Evolutionary conservation across 2,329 filamentous ascomycete species (phyloP).

Genomic region (Coniochaeta hoffmannii): DNA sequence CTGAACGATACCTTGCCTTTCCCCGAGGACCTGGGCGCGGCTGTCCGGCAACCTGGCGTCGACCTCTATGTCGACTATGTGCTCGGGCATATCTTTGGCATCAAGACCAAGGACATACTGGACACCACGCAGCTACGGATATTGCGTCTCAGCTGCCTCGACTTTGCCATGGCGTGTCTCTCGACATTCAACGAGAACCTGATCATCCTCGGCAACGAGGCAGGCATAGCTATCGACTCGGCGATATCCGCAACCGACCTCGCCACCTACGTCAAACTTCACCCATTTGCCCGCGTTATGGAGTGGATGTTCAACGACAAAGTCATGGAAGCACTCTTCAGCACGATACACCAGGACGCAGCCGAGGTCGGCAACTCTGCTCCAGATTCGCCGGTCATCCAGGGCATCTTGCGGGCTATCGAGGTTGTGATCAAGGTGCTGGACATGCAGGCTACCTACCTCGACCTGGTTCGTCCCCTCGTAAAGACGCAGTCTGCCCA

Average conservation of each 20-base stretch:
- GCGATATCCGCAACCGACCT: conserved; percentile 69
- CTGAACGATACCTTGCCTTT: conserved; percentile 76
- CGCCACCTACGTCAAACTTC: conserved; percentile 72
- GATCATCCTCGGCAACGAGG: conserved; percentile 75
- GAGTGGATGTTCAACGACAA: conserved; percentile 97
- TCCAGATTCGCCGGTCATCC: conserved; percentile 72
- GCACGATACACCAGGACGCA: conserved; percentile 68
- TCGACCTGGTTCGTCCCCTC: conserved; percentile 77
- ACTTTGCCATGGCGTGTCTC: conserved; percentile 74
- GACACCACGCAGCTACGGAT: conserved; percentile 65
- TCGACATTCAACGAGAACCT: conserved; percentile 90
- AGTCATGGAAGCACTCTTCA: conserved; percentile 72
- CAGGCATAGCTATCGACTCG: conserved; percentile 66
- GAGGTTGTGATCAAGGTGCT: conserved; percentile 78
- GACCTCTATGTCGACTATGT: conserved; percentile 91
- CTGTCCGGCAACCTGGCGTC: conserved; percentile 72
- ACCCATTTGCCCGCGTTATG: conserved; percentile 92
- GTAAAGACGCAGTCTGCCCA: conserved; percentile 59
- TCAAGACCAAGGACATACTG: conserved; percentile 55
- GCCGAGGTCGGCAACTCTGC: conserved; percentile 64
- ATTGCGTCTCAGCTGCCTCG: conserved; percentile 71
- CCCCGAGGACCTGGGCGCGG: conserved; percentile 73
- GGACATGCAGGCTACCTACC: conserved; percentile 83
- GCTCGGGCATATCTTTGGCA: conserved; percentile 68
- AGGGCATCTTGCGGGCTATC: conserved; percentile 71